Evolutionary conservation across 345 rosid species (phyloP), one percentile per base, ranked within the genome.

Genomic region (Arabis alpina): DNA sequence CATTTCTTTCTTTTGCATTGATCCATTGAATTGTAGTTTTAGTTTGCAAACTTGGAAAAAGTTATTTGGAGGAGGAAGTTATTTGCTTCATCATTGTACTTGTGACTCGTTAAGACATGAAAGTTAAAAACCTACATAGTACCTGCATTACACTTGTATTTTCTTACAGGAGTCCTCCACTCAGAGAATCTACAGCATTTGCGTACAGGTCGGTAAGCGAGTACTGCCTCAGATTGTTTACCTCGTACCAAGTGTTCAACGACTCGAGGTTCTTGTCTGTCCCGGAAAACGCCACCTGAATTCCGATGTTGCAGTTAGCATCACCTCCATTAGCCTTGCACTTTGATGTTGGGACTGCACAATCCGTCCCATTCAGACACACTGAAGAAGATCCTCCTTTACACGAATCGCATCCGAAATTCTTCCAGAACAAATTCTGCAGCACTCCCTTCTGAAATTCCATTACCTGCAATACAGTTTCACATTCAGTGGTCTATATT

Each of bases 241-340:
- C 87, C 78, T 94, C 97, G 11, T 91, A 94, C 99, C 97, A 94
- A 3, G 95, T 82, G 78, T 91, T 89, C 30, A 94, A 79, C 3
- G 84, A 80, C 63, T 83, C 85, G 0, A 87, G 76, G 80, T 84
- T 86, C 84, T 71, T 82, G 79, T 89, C 99, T 3, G 96, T 94
- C 13, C 99, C 97, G 0, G 97, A 86, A 79, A 89, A 94, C 4
- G 93, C 75, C 19, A 89, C 63, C 51, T 94, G 99, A 56, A 91
- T 89, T 37, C 87, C 77, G 0, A 85, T 12, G 37, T 66, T 70
- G 83, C 97, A 94, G 10, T 85, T 82, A 39, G 44, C 63, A 0
- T 28, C 1, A 42, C 92, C 98, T 0, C 86, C 87, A 10, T 51
- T 14, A 56, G 61, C 71, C 36, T 72, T 78, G 25, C 99, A 94